Base-by-base conservation (phyloP, 116 monocot genomes). In the Papilionanthe hybrid region DNA sequence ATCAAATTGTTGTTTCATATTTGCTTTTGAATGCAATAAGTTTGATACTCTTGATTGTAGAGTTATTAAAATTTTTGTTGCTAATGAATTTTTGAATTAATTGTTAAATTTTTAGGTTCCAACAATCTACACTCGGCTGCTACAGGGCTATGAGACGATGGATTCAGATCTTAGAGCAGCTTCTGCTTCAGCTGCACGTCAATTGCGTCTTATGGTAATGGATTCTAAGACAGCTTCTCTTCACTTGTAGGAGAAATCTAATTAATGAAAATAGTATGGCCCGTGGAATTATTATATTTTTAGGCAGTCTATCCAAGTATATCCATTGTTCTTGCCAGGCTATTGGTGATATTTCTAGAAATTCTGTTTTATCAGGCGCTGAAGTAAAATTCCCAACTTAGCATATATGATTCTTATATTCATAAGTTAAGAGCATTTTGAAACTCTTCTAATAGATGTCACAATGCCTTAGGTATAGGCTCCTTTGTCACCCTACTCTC, bases 131-230 rank as follows among this genome's bases (percentile, higher is more conserved):
- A 85, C 88, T 27, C 82, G 98, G 63, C 87, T 98, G 55, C 86
- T 98, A 50, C 98, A 98, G 89, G 94, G 98, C 9, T 94, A 91
- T 85, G 94, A 93, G 85, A 47, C 75, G 57, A 94, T 98, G 98
- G 93, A 98, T 76, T 79, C 85, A 67, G 92, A 91, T 78, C 68
- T 81, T 57, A 86, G 90, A 91, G 78, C 55, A 53, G 81, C 86
- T 78, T 98, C 91, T 84, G 86, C 98, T 83, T 87, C 80, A 76
- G 98, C 98, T 88, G 98, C 98, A 78, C 73, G 66, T 60, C 83
- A 91, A 78, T 60, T 98, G 55, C 94, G 98, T 71, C 91, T 98
- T 56, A 94, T 98, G 98, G 98, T 98, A 91, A 88, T 81, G 4
- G 23, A 57, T 42, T 50, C 44, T n/a, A 50, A 79, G 42, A 49